Percentiles rank a stretch among this genome's conserved stretches.
phyloP scores from a whole-genome alignment of 2,329 filamentous ascomycete species.

The Magnaporthiopsis rhizophila region DNA sequence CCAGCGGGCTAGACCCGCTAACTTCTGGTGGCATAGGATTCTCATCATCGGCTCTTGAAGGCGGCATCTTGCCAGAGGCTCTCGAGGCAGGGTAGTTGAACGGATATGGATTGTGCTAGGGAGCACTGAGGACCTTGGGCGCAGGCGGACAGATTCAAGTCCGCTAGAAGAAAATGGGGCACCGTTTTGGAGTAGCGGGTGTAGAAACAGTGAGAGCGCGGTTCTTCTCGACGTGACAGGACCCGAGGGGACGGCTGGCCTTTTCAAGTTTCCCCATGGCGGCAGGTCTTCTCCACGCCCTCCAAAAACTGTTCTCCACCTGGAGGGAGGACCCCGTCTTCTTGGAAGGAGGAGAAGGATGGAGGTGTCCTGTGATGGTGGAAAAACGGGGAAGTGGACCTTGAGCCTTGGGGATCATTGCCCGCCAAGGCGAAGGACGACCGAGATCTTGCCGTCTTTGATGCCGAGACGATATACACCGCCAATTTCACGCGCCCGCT shows the following conservation, averaged over 20 bases:
- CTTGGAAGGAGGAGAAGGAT: neutral
- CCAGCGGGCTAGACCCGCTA: neutral
- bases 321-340: neutral
- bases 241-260: neutral
- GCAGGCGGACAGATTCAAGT: neutral
- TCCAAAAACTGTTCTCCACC: neutral
- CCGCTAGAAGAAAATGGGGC: neutral
- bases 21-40: slow-evolving; percentile 2
- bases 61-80: neutral
- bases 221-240: neutral
- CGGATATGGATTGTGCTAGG: neutral
- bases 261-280: neutral
- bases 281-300: neutral
- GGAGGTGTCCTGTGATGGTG: too few species aligned
- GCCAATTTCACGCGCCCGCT: neutral
- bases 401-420: neutral
- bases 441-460: neutral
- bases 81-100: neutral
- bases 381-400: neutral
- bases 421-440: neutral
- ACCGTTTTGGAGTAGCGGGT: neutral
- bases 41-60: slow-evolving; percentile 3
- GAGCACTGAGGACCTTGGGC: neutral
- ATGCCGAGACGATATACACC: neutral
- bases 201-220: neutral